Evolutionary conservation across 192 early-diverging fungal species (phyloP).

Genomic region (Obelidium mucronatum): DNA sequence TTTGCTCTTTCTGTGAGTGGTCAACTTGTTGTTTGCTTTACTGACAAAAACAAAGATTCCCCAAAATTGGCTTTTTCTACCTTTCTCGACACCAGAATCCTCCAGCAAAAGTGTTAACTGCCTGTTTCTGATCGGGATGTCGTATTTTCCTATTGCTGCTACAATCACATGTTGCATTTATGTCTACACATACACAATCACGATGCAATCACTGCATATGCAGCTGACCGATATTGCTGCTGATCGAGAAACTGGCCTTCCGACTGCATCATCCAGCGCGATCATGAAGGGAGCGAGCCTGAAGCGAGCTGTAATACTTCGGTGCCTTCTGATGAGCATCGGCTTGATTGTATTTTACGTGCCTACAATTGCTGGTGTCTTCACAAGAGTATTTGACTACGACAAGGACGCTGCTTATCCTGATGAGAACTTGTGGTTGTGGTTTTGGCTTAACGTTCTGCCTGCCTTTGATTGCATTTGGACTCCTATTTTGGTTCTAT

Average conservation of each 20-base stretch:
- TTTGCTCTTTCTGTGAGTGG: background rate
- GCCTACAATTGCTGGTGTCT: background rate
- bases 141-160: background rate
- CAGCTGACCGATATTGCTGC: background rate
- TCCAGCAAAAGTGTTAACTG: background rate
- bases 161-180: background rate
- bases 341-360: constrained; percentile 25
- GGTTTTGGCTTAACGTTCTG: constrained; percentile 5
- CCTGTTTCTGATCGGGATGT: background rate
- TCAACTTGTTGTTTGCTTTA: background rate
- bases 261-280: background rate
- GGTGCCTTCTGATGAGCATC: constrained; percentile 21
- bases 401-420: background rate
- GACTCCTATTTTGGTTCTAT: constrained; percentile 23
- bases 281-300: background rate
- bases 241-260: background rate
- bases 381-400: background rate
- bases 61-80: background rate
- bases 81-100: background rate
- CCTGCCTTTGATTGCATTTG: constrained; percentile 22
- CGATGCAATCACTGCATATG: background rate
- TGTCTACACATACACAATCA: background rate
- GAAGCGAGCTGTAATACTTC: constrained; percentile 4
- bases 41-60: background rate
- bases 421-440: background rate